Conservation (phyloP, 352 stramenopile species). For the Phytophthora ramorum region DNA sequence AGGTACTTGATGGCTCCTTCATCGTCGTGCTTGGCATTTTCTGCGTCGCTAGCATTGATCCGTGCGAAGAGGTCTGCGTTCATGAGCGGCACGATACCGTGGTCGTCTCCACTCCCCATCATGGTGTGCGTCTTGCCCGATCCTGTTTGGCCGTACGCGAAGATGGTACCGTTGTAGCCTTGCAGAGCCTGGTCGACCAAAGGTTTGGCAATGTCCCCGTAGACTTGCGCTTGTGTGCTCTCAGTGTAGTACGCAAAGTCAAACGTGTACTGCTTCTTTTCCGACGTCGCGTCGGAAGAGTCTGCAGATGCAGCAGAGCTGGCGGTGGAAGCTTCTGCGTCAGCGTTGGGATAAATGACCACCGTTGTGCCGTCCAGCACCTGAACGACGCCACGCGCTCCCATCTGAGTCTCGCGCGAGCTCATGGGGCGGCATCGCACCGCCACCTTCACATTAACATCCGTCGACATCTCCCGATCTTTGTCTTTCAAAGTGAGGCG, state of each 20-base stretch:
- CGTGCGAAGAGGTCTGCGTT: constrained; percentile 87
- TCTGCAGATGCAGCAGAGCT: constrained; percentile 14
- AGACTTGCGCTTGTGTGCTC: constrained; percentile 83
- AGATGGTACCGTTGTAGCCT: constrained; percentile 86
- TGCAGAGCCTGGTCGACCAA: constrained; percentile 83
- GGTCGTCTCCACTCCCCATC: constrained; percentile 76
- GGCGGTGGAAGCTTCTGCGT: constrained; percentile 19
- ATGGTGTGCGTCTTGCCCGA: constrained; percentile 91
- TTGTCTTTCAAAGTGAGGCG: constrained; percentile 1
- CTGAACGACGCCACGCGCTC: constrained; percentile 56
- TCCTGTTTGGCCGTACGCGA: constrained; percentile 78
- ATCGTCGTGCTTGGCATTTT: constrained; percentile 24
- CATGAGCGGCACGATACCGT: constrained; percentile 91
- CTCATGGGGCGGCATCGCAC: constrained; percentile 91
- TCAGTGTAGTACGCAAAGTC: constrained; percentile 83
- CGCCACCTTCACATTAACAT: constrained; percentile 91
- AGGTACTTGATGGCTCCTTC: constrained; percentile 76
- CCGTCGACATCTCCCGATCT: constrained; percentile 53
- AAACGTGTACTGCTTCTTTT: constrained; percentile 81
- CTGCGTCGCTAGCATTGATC: constrained; percentile 38
- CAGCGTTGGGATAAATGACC: constrained; percentile 49
- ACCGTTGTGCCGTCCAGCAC: constrained; percentile 67
- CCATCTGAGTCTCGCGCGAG: constrained; percentile 73
- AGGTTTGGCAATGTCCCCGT: constrained; percentile 74
- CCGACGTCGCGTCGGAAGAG: constrained; percentile 12